These are phyloP conservation scores for Saccharum officinarum DNA, from an alignment of 176 grass and related monocot genomes.

Conservation along the genomic window DNA sequence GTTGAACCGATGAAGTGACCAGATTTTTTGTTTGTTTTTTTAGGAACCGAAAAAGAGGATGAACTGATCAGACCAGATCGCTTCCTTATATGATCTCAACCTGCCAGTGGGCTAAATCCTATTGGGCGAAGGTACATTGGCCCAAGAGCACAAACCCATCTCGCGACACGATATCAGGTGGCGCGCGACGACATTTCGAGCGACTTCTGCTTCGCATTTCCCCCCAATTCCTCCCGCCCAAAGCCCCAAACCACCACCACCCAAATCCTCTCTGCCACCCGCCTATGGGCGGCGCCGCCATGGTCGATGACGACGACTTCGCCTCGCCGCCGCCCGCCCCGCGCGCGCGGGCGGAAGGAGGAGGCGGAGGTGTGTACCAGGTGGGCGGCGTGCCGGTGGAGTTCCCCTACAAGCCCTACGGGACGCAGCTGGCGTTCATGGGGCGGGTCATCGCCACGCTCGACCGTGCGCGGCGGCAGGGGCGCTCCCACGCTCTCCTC, in stretches of 20 bases:
- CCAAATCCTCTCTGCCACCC: not conserved
- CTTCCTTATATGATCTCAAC: too few relatives aligned
- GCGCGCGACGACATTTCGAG: conserved; percentile 21
- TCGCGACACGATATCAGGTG: not conserved
- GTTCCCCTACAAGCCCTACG: conserved; percentile 93
- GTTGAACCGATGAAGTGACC: not conserved
- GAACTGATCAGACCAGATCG: too few relatives aligned
- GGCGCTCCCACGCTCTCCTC: conserved; percentile 77
- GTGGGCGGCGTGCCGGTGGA: conserved; percentile 79
- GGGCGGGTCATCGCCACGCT: conserved; percentile 84
- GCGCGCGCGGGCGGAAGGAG: not conserved
- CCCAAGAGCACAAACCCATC: not conserved
- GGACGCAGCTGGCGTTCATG: conserved; percentile 97
- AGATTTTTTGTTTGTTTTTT: too few relatives aligned
- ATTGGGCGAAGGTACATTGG: not conserved
- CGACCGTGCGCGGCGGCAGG: conserved; percentile 72
- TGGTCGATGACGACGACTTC: conserved; percentile 38
- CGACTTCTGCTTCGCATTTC: conserved; percentile 4
- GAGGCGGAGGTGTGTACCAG: conserved; percentile 59
- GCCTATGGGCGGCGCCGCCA: conserved; percentile 8
- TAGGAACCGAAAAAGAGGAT: too few relatives aligned
- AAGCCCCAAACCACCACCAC: not conserved
- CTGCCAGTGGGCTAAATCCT: too few relatives aligned
- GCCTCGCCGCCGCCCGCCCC: conserved; percentile 23
- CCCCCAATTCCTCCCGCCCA: conserved; percentile 42